Evolutionary conservation across 2,329 filamentous ascomycete genomes (phyloP).

Genomic region (Apiospora koreana): DNA sequence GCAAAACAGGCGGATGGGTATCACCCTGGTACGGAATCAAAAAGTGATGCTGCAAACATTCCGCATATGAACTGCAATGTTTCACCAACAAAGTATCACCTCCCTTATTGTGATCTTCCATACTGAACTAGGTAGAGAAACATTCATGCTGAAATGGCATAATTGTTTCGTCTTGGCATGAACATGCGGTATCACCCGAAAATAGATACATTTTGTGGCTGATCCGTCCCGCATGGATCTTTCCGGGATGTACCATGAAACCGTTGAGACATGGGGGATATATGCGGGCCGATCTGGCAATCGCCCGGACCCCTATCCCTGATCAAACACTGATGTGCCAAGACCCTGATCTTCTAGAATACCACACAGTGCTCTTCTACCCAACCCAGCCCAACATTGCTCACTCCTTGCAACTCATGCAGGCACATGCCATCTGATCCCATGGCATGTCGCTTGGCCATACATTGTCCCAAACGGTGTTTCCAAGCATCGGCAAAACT

Average conservation of each 20-base stretch:
- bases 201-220: background rate
- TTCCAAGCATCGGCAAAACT: background rate
- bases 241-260: background rate
- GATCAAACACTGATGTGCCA: slow-evolving; percentile 7
- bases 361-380: background rate
- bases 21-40: too few relatives aligned
- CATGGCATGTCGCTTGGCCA: background rate
- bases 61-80: background rate
- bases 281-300: background rate
- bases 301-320: background rate
- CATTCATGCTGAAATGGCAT: background rate
- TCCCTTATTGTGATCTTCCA: background rate
- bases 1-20: too few relatives aligned
- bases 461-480: background rate
- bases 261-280: background rate
- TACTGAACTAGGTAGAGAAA: background rate
- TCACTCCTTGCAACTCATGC: background rate
- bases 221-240: background rate
- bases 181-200: background rate
- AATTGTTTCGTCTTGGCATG: background rate
- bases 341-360: background rate
- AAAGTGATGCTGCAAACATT: too few relatives aligned
- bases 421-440: background rate
- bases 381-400: background rate
- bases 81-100: background rate